phyloP scores from a whole-genome alignment of 129 eudicot genomes.

The Oenanthe sinensis region DNA sequence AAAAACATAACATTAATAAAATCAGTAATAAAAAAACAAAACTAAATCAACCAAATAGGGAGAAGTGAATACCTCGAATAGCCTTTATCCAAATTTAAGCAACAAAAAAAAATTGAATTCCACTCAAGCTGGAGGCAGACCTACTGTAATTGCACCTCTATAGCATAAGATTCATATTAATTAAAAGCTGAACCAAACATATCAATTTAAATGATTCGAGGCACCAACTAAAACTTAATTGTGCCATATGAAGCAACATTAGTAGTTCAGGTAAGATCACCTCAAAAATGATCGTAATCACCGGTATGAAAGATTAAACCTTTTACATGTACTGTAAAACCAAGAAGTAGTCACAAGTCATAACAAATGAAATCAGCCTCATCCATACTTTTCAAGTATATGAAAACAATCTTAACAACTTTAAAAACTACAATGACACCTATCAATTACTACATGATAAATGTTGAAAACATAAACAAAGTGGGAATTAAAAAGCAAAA shows the following conservation, averaged over 20 bases:
- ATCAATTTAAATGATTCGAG: too few species aligned
- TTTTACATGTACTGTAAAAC: background rate
- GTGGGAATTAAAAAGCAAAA: background rate
- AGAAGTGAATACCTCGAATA: too few species aligned
- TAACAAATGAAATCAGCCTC: background rate
- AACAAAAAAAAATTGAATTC: too few species aligned
- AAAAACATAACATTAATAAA: too few species aligned
- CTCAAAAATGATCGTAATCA: background rate
- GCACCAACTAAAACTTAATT: background rate
- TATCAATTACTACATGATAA: too few species aligned
- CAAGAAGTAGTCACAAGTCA: background rate
- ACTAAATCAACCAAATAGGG: too few species aligned
- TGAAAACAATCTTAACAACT: background rate
- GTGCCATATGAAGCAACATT: background rate
- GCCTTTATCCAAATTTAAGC: too few species aligned
- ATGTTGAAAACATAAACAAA: too few species aligned
- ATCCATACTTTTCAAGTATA: background rate
- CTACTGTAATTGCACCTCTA: slow-evolving; percentile 60
- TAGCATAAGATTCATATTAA: slow-evolving; percentile 19
- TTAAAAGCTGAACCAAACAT: background rate
- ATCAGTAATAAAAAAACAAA: too few species aligned
- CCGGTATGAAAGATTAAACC: background rate
- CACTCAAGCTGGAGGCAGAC: slow-evolving; percentile 97
- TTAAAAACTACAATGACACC: background rate
- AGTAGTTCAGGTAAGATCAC: background rate